Evolutionary conservation across 2,329 filamentous ascomycete genomes (phyloP).

Genomic region (Fusarium tuaranense): DNA sequence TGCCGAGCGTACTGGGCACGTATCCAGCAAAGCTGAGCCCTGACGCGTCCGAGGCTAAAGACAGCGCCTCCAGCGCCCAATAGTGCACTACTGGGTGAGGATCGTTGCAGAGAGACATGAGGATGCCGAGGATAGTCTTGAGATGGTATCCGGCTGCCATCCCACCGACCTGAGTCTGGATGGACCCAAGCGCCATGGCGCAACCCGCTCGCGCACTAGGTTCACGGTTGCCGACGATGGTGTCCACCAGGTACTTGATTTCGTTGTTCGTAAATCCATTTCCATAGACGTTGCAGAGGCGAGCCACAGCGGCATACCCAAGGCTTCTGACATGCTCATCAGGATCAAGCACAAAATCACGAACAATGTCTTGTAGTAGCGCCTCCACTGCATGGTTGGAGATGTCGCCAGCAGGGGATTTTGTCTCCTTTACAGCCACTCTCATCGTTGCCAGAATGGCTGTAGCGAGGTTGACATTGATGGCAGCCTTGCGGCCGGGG

Average conservation of each 20-base stretch:
- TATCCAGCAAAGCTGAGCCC: constrained; percentile 92
- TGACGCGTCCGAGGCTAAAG: constrained; percentile 88
- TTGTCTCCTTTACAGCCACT: constrained; percentile 85
- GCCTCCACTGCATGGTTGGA: constrained; percentile 83
- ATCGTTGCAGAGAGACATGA: constrained; percentile 98
- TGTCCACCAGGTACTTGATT: constrained; percentile 92
- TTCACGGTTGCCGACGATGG: constrained; percentile 92
- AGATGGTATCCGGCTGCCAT: constrained; percentile 98
- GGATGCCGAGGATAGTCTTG: constrained; percentile 95
- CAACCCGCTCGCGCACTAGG: constrained; percentile 94
- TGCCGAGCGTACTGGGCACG: constrained; percentile 89
- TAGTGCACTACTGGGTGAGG: constrained; percentile 96
- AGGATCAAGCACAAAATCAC: constrained; percentile 81
- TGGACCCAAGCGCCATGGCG: constrained; percentile 91
- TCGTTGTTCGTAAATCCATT: constrained; percentile 90
- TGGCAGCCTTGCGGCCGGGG: constrained; percentile 87
- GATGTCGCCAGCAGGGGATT: constrained; percentile 78
- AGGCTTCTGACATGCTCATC: constrained; percentile 89
- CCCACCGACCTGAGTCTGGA: constrained; percentile 94
- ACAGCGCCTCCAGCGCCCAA: constrained; percentile 92
- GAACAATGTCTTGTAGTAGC: constrained; percentile 79
- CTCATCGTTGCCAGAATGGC: constrained; percentile 85
- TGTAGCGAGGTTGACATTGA: constrained; percentile 89
- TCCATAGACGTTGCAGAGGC: constrained; percentile 85
- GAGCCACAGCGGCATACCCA: constrained; percentile 86